Conservation (phyloP, 306 rosid genomes). For the Quercus aquifolioides region DNA sequence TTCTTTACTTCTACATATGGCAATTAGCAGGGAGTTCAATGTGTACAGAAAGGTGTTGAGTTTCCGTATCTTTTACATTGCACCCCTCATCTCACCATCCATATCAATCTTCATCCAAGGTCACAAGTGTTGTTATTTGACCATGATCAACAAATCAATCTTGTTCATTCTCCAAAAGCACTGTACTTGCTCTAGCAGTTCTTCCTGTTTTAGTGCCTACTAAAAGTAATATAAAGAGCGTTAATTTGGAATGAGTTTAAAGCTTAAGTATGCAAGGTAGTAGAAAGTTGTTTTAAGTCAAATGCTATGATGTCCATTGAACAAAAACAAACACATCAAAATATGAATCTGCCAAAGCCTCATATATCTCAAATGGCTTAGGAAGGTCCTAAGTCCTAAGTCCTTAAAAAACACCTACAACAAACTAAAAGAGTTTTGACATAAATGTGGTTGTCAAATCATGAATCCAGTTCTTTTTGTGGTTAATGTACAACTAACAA, state of each 20-base stretch:
- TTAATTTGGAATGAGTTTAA: constrained; percentile 8
- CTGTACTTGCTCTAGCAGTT: constrained; percentile 81
- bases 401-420: background rate
- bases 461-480: background rate
- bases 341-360: background rate
- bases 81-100: constrained; percentile 10
- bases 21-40: background rate
- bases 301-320: no score
- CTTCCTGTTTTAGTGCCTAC: constrained; percentile 90
- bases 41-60: background rate
- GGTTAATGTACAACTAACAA: background rate
- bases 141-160: constrained; percentile 72
- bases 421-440: background rate
- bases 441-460: background rate
- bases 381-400: background rate
- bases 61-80: background rate
- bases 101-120: constrained; percentile 40
- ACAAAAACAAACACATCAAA: no score
- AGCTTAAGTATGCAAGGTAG: background rate
- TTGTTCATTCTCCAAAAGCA: constrained; percentile 76
- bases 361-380: no score
- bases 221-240: background rate
- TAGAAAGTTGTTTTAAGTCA: no score
- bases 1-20: background rate
- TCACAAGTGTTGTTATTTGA: constrained; percentile 64